Conservation (phyloP, 306 rosid genomes). For the Canavalia ensiformis region DNA sequence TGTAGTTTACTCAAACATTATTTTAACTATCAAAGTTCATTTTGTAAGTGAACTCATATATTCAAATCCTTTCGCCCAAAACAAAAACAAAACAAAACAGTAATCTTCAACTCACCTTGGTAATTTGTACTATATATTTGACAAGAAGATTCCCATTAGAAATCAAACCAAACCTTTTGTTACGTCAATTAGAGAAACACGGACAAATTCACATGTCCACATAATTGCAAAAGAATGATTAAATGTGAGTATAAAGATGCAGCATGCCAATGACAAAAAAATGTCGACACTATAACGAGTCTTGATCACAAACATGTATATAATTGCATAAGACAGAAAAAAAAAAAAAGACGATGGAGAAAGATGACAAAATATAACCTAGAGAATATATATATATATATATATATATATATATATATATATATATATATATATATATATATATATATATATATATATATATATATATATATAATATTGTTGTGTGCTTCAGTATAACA, state of each 20-base stretch:
- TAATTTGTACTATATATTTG: not conserved
- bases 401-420: too few species aligned
- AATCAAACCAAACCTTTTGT: not conserved
- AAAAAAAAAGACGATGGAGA: not conserved
- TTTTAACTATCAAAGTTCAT: not conserved
- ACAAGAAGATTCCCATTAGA: slow-evolving; percentile 11
- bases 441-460: too few species aligned
- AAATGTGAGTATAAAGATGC: not conserved
- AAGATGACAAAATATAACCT: not conserved
- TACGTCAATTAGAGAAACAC: not conserved
- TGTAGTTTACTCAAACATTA: not conserved
- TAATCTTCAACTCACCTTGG: not conserved
- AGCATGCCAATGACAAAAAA: slow-evolving; percentile 9
- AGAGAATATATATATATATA: not conserved
- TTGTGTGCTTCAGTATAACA: too few species aligned
- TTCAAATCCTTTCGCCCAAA: not conserved
- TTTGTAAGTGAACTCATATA: not conserved
- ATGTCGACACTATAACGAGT: slow-evolving; percentile 19
- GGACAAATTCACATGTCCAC: not conserved
- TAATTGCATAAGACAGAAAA: not conserved
- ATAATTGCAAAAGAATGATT: not conserved
- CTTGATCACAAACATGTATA: not conserved
- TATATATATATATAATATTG: too few species aligned
- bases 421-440: too few species aligned
- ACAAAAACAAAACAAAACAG: not conserved